Base-by-base conservation (phyloP, 441 rosid genomes). In the Syzygium malaccense region DNA sequence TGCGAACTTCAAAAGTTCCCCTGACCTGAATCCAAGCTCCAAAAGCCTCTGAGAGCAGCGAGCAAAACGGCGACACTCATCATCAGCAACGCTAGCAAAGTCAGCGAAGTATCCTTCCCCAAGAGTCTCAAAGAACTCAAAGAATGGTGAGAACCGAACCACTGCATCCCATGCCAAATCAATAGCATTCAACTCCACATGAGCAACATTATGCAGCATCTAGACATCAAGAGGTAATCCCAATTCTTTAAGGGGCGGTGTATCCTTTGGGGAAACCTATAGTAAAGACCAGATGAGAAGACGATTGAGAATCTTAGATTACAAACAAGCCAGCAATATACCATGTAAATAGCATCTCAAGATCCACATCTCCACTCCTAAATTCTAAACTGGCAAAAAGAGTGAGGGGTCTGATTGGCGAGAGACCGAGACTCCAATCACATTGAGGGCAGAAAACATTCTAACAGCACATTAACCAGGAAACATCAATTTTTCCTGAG, bases 101-200 rank as follows among this genome's bases (percentile, higher is more conserved):
- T 96, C 97, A 45, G 94, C 94, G 48, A 96, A 96, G 93, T 96
- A 96, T 7, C 92, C 90, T 33, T 92, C 93, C 66, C 97, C 98
- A 9, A 95, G 89, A 91, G 92, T 84, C 53, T 95, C 87, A n/a
- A 51, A 49, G 86, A 93, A 92, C 45, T 95, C 87, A 30, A 55
- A 54, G 86, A 93, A 92, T 87, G 98, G 97, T 5, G 97, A 96
- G 90, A 97, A 97, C 54, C 96, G 94, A 90, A 96, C 96, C 56
- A 95, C 97, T 28, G 97, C 96, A 87, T 95, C 98, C 98, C 98
- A 96, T 41, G 98, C 99, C 92, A 97, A 93, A 94, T 96, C 99
- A 87, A 96, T 95, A 5, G 99, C 99, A 90, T 96, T 96, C 19
- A 96, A 95, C 95, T 96, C 98, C 83, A 97, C 93, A 87, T 95